Percentiles rank a stretch among this genome's conserved stretches.
phyloP scores from a whole-genome alignment of 2,329 filamentous ascomycete genomes.

The Ambrosiella cleistominuta region DNA sequence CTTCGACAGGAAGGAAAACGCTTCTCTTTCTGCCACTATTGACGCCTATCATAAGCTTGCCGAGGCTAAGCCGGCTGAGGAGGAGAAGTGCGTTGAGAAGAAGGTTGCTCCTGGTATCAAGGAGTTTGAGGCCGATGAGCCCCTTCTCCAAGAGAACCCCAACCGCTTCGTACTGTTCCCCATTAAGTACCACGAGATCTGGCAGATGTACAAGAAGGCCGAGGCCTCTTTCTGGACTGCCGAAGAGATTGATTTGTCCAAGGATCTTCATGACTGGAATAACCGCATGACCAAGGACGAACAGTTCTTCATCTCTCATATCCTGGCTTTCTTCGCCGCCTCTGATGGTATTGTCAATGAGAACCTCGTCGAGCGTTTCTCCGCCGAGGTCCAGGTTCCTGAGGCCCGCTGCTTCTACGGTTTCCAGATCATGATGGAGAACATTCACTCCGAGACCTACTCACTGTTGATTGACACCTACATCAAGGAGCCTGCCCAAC shows the following conservation, averaged over 20 bases:
- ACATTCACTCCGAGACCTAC: constrained; percentile 99
- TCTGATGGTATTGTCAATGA: constrained; percentile 99
- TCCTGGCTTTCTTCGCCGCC: constrained; percentile 96
- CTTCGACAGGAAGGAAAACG: constrained; percentile 62
- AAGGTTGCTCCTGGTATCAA: constrained; percentile 37
- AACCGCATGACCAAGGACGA: constrained; percentile 93
- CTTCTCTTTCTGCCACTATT: constrained; percentile 31
- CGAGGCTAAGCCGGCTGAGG: constrained; percentile 26
- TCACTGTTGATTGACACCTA: constrained; percentile 98
- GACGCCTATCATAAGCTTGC: constrained; percentile 32
- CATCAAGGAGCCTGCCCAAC: constrained; percentile 93
- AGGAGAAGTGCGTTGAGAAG: constrained; percentile 23
- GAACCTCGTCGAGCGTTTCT: constrained; percentile 97
- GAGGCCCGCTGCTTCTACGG: constrained; percentile 99
- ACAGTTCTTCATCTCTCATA: constrained; percentile 95
- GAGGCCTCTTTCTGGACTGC: constrained; percentile 99
- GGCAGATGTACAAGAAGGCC: constrained; percentile 99
- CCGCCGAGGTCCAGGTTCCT: constrained; percentile 85
- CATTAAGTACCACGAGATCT: constrained; percentile 99
- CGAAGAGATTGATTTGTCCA: constrained; percentile 97
- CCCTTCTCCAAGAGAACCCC: constrained; percentile 85
- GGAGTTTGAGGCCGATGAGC: constrained; percentile 63
- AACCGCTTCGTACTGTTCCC: constrained; percentile 95
- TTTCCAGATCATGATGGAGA: constrained; percentile 99
- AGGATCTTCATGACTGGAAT: constrained; percentile 98